Conservation (phyloP, 306 rosid species). For the Vicia sativa region DNA sequence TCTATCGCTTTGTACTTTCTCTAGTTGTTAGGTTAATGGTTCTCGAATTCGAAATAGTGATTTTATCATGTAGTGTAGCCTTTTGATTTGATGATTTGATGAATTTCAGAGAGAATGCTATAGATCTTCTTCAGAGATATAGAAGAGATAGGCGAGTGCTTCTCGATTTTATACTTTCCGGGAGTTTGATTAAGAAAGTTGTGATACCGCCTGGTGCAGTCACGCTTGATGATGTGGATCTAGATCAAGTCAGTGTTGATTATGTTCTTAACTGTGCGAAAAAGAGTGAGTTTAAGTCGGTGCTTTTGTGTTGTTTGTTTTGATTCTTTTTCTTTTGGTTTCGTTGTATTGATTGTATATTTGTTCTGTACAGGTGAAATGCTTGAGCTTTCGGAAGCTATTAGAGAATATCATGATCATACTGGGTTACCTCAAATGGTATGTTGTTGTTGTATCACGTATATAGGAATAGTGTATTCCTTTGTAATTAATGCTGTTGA, state of each 20-base stretch:
- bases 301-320: background rate
- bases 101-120: constrained; percentile 64
- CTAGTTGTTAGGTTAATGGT: constrained; percentile 25
- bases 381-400: constrained; percentile 98
- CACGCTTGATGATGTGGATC: constrained; percentile 94
- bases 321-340: constrained; percentile 6
- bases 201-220: constrained; percentile 98
- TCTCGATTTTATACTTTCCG: constrained; percentile 89
- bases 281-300: constrained; percentile 56
- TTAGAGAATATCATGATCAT: constrained; percentile 94
- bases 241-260: constrained; percentile 97
- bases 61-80: constrained; percentile 13
- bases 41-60: constrained; percentile 3
- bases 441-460: constrained; percentile 27
- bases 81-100: constrained; percentile 31
- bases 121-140: constrained; percentile 82
- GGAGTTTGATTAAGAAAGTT: constrained; percentile 92
- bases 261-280: constrained; percentile 86
- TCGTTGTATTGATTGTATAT: constrained; percentile 16
- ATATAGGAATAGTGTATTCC: background rate
- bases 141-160: constrained; percentile 86
- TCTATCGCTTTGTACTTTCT: constrained; percentile 13
- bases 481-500: background rate
- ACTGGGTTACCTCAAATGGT: constrained; percentile 90
- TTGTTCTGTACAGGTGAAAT: constrained; percentile 60